phyloP scores from a whole-genome alignment of 148 eudicot species.

The Persicaria tinctoria region DNA sequence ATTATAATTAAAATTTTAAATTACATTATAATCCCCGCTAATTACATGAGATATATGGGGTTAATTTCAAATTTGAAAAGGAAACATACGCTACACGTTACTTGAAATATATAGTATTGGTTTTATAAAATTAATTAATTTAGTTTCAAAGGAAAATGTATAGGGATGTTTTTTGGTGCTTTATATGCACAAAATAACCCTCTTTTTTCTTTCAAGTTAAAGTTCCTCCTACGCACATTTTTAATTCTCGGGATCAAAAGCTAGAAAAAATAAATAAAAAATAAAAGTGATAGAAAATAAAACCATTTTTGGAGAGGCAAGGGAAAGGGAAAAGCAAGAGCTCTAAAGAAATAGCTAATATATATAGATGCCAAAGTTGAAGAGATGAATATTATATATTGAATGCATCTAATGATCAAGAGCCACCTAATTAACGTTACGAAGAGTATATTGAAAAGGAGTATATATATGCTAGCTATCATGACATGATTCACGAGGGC shows the following conservation, averaged over 20 bases:
- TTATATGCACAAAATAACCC: slow-evolving; percentile 6
- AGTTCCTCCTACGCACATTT: neutral
- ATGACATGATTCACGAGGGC: too few species aligned
- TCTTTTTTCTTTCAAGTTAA: slow-evolving; percentile 4
- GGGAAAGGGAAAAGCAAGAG: slow-evolving; percentile 7
- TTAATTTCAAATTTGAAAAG: neutral
- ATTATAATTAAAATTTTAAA: too few species aligned
- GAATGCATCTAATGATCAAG: neutral
- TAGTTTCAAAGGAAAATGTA: neutral
- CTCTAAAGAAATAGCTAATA: neutral
- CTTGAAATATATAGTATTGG: too few species aligned
- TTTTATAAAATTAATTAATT: too few species aligned
- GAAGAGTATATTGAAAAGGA: neutral
- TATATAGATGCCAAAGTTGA: slow-evolving; percentile 1
- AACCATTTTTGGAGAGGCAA: neutral
- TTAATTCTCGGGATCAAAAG: neutral
- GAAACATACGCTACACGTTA: neutral
- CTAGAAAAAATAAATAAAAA: neutral
- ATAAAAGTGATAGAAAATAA: neutral
- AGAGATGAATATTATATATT: neutral
- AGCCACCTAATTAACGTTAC: neutral
- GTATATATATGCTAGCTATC: neutral
- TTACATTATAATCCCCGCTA: too few species aligned
- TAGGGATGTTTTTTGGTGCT: neutral
- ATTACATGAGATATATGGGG: too few species aligned